Evolutionary conservation across 192 early-diverging fungal genomes (phyloP).

Genomic region (Kickxella alabastrina): DNA sequence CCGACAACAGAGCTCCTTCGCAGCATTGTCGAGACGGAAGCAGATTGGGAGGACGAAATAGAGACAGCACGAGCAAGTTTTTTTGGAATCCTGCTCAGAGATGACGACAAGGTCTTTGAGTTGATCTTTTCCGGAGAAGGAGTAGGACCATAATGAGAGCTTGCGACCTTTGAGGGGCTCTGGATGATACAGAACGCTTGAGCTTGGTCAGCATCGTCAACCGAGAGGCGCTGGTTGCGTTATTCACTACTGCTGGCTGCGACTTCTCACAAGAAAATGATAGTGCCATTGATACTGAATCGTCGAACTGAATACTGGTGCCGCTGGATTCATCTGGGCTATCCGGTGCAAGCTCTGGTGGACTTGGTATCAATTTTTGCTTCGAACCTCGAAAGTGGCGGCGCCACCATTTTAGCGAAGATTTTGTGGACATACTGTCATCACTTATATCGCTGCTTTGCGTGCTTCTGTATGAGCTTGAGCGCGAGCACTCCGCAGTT

Average conservation of each 20-base stretch:
- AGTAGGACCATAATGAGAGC: too few relatives aligned
- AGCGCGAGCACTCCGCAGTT: constrained; percentile 43
- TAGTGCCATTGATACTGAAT: too few relatives aligned
- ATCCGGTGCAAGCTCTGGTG: too few relatives aligned
- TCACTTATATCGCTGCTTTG: constrained; percentile 27
- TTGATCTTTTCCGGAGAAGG: too few relatives aligned
- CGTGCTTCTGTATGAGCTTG: constrained; percentile 31
- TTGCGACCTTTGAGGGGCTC: background rate
- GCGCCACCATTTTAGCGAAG: constrained; percentile 42
- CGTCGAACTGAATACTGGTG: too few relatives aligned
- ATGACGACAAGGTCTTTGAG: background rate
- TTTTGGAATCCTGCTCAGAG: constrained; percentile 8
- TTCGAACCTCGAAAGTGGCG: constrained; percentile 17
- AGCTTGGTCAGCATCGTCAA: constrained; percentile 34
- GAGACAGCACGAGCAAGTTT: constrained; percentile 10
- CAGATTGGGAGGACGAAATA: background rate
- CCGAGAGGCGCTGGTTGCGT: background rate
- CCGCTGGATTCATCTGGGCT: too few relatives aligned
- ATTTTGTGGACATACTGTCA: constrained; percentile 26
- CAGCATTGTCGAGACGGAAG: background rate
- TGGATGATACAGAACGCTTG: constrained; percentile 26
- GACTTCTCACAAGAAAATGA: too few relatives aligned
- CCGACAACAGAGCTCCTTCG: background rate
- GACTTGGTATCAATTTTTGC: too few relatives aligned
- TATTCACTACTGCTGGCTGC: too few relatives aligned